Conservation (phyloP, 371 early-diverging fungal species). For the Rhizomucor pusillus region DNA sequence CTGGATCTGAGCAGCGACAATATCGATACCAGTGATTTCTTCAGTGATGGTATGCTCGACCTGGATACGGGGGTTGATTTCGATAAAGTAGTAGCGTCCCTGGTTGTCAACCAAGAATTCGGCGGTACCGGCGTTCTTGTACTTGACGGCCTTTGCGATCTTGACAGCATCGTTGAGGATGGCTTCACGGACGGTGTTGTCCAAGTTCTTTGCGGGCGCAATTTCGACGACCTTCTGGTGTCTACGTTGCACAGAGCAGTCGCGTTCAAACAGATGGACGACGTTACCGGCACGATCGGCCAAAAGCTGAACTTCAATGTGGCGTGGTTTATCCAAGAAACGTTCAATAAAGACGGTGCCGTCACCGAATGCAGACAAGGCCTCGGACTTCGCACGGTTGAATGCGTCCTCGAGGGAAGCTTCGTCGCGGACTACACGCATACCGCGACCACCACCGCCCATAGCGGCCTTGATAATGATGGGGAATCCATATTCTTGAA, state of each 20-base stretch:
- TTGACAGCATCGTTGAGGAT: conserved; percentile 90
- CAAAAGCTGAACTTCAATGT: conserved; percentile 96
- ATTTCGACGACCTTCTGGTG: conserved; percentile 98
- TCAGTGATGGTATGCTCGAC: conserved; percentile 94
- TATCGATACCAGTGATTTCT: conserved; percentile 92
- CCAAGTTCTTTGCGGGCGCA: conserved; percentile 81
- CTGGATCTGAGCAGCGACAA: conserved; percentile 89
- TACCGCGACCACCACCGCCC: conserved; percentile 98
- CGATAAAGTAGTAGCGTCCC: conserved; percentile 92
- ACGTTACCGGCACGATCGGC: conserved; percentile 90
- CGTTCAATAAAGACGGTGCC: conserved; percentile 95
- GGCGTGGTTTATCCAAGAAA: conserved; percentile 88
- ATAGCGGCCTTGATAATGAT: conserved; percentile 97
- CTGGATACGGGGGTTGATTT: conserved; percentile 94
- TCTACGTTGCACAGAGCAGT: conserved; percentile 97
- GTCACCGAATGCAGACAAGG: conserved; percentile 90
- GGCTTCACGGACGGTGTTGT: conserved; percentile 64
- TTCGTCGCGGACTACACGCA: conserved; percentile 85
- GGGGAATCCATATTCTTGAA: conserved; percentile 83
- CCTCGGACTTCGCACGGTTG: conserved; percentile 83
- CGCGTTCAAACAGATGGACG: conserved; percentile 90
- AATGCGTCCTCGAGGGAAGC: conserved; percentile 71
- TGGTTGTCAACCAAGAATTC: conserved; percentile 94
- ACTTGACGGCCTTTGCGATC: conserved; percentile 85
- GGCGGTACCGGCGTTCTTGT: conserved; percentile 97